Conservation (phyloP, 2,329 filamentous ascomycete species). For the Cryphonectria nitschkei region DNA sequence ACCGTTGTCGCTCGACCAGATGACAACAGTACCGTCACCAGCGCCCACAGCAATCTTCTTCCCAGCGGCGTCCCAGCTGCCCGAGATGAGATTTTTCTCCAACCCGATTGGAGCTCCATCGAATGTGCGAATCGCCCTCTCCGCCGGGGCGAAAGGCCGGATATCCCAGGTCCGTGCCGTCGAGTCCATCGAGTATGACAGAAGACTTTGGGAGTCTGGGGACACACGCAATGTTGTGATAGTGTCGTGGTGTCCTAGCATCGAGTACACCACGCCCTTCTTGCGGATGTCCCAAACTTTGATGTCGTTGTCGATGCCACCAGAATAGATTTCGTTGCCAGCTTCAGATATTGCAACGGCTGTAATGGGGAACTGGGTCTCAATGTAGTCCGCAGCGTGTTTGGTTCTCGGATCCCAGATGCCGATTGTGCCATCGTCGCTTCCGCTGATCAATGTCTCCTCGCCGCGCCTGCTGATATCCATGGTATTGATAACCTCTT, state of each 20-base stretch:
- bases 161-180: conserved; percentile 97
- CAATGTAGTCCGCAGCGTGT: conserved; percentile 82
- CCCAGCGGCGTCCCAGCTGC: conserved; percentile 86
- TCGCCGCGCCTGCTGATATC: conserved; percentile 89
- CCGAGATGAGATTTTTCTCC: conserved; percentile 89
- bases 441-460: conserved; percentile 86
- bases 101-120: conserved; percentile 87
- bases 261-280: conserved; percentile 82
- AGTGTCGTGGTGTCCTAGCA: conserved; percentile 89
- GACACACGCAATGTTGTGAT: conserved; percentile 90
- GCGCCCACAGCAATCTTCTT: conserved; percentile 88
- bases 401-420: conserved; percentile 96
- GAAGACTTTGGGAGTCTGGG: conserved; percentile 84
- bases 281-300: conserved; percentile 97
- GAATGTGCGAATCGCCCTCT: conserved; percentile 83
- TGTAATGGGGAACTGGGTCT: conserved; percentile 91
- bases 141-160: conserved; percentile 86
- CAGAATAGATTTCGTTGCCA: conserved; percentile 92
- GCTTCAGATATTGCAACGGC: conserved; percentile 90
- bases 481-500: conserved; percentile 92
- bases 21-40: conserved; percentile 85
- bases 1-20: conserved; percentile 88
- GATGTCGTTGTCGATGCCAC: conserved; percentile 96
- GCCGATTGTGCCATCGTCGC: conserved; percentile 90
- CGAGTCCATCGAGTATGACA: conserved; percentile 93